Conservation (phyloP, 441 rosid species). For the Breynia disticha region DNA sequence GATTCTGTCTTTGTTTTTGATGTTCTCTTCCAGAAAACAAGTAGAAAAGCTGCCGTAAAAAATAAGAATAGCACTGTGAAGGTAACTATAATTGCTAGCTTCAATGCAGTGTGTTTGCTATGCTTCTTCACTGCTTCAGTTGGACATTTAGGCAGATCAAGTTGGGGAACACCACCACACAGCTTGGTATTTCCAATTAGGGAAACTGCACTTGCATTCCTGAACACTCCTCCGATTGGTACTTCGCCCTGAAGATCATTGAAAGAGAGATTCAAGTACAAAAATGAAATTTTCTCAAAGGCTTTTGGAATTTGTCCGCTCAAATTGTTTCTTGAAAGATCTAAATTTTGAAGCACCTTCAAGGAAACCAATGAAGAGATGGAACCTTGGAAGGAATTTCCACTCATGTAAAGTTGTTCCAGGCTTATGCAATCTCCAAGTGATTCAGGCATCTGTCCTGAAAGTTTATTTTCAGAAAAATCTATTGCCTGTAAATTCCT, state of each 20-base stretch:
- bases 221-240: constrained; percentile 10
- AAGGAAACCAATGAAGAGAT: constrained; percentile 7
- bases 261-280: constrained; percentile 13
- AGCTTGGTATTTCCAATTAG: constrained; percentile 11
- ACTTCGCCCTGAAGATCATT: constrained; percentile 9
- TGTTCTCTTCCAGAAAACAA: background rate
- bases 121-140: background rate
- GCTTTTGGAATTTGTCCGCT: constrained; percentile 8
- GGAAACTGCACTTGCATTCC: constrained; percentile 9
- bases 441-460: constrained; percentile 9
- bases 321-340: constrained; percentile 11
- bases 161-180: constrained; percentile 6
- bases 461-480: constrained; percentile 5
- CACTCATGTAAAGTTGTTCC: constrained; percentile 5
- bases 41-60: background rate
- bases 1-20: background rate
- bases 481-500: background rate
- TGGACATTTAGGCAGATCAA: constrained; percentile 5
- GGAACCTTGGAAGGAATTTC: constrained; percentile 11
- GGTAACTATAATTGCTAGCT: constrained; percentile 2
- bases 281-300: background rate
- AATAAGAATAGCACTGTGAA: background rate
- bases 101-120: background rate
- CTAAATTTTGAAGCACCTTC: constrained; percentile 6
- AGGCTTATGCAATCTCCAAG: constrained; percentile 10